Base-by-base conservation (phyloP, 805 yeast species). In the Phaffomyces antillensis region DNA sequence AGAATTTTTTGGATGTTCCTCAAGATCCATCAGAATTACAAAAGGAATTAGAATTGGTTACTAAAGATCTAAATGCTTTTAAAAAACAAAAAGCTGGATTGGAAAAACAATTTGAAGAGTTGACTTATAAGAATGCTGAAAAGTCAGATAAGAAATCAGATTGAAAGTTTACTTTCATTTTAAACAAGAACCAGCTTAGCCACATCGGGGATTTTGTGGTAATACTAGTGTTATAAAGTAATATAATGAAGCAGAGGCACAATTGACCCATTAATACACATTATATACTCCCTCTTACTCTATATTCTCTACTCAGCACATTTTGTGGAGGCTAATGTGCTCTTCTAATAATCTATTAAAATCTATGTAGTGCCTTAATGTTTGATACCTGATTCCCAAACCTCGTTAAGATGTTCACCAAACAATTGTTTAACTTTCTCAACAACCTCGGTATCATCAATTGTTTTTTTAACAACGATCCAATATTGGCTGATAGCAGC, bases 401-500 rank as follows among this genome's bases (percentile, higher is more conserved):
- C 72, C 58, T 80, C 86, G 58, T 85, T 76, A 47, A 76, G 58
- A 52, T 78, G 83, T 0, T 57, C 61, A 11, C 81, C 88, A 30
- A 77, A 71, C 18, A 76, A 54, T 7, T 47, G 46, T 11, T 58
- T 66, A 52, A 85, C 95, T 4, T 49, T 41, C 12, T 52, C 61
- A 30, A 69, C 68, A 11, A 68, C 42, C 5, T 60, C 54, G 7
- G 63, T 56, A 16, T 65, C 62, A 37, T 59, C 56, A 12, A 58
- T 42, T 7, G 50, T 48, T 15, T 61, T 56, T 16, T 59, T 56
- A 23, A 65, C 56, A 12, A 79, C 79, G 13, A 56, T 56, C 70
- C 79, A 70, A 58, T 77, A 84, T 51, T 77, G 80, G 0, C 58
- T 56, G 13, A 84, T 62, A 0, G 96, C 95, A 36, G 65, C 67